Evolutionary conservation across 257 asterid species (phyloP), one percentile per base, ranked within the genome.

Genomic region (Nicotiana sylvestris): DNA sequence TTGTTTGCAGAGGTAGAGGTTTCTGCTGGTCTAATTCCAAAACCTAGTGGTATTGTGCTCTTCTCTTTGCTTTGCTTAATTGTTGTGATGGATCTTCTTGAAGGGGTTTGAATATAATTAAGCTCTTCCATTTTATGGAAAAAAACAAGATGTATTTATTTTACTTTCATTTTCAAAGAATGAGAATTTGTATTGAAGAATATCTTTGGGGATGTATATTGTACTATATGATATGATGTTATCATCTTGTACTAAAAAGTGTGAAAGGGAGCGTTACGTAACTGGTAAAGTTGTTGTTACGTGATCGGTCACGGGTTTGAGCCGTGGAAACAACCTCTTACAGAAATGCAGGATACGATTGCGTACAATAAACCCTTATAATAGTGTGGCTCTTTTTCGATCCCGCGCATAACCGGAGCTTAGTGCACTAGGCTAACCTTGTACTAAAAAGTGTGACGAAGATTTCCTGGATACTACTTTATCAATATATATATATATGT

Each of bases 1-100:
- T 69, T 81, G 86, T 29, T 56, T 81, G 86, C 91, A 92, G 97
- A 79, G 88, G 91, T 87, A 82, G 89, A 83, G 89, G 90, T 90
- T 72, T 88, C 96, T 9, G n/a, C 43, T 72, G 91, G 90, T 68
- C 83, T 56, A 56, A 78, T 78, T 39, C 30, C 83, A 77, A 85
- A 82, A 84, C 83, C 88, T 10, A 65, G 72, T 64, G 84, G 85
- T 66, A 80, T 66, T 68, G 39, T 86, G 25, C 27, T 87, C 51
- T 74, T 83, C 27, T 83, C 30, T 84, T 76, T 86, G 82, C 83
- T 84, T 80, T 81, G 82, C 81, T 68, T 88, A 81, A n/a, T 84
- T 11, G 3, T 84, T 1, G 11, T 88, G 60, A 46, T 84, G 78
- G 58, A 70, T 70, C 58, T n/a, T 70, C 58, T 70, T 39, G 78